Base-by-base conservation (phyloP, 495 filamentous ascomycete species). In the Penicillium mononematosum region DNA sequence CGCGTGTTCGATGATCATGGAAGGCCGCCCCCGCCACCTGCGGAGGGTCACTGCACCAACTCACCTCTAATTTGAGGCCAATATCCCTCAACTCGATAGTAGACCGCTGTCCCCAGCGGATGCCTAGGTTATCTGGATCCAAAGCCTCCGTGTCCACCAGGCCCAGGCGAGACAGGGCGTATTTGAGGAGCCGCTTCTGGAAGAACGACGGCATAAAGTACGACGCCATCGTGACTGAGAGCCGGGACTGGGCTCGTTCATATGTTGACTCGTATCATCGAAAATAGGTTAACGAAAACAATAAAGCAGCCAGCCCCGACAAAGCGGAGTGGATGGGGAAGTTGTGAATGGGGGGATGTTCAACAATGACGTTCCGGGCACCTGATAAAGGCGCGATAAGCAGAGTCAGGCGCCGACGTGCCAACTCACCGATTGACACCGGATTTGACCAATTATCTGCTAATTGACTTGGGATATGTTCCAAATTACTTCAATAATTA, bases 61-160 rank as follows among this genome's bases (percentile, higher is more conserved):
- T 65, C 78, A 88, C 90, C 78, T 88, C 83, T 48, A 88, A 63
- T 62, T 85, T 85, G 42, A 97, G 69, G 3, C 85, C 88, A 50
- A 97, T 82, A 80, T 96, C 87, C 56, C 85, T 81, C 43, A 96
- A 81, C 68, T 96, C 91, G 32, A 96, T 78, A 0, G 85, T 85
- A 53, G 84, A 92, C 59, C 83, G 83, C 68, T 85, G 85, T 0
- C 92, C 92, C 73, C 86, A 82, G 22, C 83, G 82, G 58, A 93
- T 83, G 56, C 92, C 89, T 56, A 95, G 68, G 56, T 89, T 88
- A 46, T 92, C 89, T 27, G 87, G 77, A 60, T 96, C 88, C 39
- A 96, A 65, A 3, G 87, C 85, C 63, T 92, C 84, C 27, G 86
- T 86, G 63, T 97, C 92, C 25, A 97, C 80, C 25, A 96, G 70